phyloP scores from a whole-genome alignment of 2,329 filamentous ascomycete genomes.

The Rutstroemia sp. region DNA sequence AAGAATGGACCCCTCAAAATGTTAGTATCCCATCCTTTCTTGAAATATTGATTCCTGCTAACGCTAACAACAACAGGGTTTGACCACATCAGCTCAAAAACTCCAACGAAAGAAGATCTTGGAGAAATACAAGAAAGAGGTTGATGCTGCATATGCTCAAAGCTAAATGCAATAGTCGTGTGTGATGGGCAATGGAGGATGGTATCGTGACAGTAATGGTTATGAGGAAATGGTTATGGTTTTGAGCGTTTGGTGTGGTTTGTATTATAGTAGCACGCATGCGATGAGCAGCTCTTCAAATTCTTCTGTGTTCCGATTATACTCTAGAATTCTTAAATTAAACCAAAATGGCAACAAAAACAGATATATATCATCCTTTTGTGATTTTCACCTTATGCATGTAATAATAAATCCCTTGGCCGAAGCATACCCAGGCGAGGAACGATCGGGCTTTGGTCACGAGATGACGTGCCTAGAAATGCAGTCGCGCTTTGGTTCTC shows the following conservation, averaged over 20 bases:
- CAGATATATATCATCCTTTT: no score
- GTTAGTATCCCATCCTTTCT: conserved; percentile 45
- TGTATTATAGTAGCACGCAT: conserved; percentile 8
- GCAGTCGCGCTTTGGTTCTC: no score
- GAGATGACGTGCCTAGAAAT: not conserved
- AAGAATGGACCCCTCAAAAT: conserved; percentile 81
- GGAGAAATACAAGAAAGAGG: conserved; percentile 51
- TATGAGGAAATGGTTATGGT: no score
- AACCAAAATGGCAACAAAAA: no score
- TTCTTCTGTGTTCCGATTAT: no score
- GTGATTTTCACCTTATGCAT: no score
- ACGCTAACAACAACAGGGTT: conserved; percentile 40
- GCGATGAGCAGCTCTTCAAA: not conserved
- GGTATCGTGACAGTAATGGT: not conserved
- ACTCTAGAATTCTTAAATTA: no score
- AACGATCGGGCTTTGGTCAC: not conserved
- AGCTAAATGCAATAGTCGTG: conserved; percentile 11
- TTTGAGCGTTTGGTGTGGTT: not conserved
- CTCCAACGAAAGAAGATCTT: conserved; percentile 63
- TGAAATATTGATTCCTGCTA: conserved; percentile 31
- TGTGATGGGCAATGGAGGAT: conserved; percentile 1
- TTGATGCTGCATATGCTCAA: conserved; percentile 34
- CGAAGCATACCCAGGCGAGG: no score
- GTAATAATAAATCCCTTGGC: no score
- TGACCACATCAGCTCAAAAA: conserved; percentile 65